Conservation (phyloP, 768 basidiomycete genomes). For the Lentinula guzmanii region DNA sequence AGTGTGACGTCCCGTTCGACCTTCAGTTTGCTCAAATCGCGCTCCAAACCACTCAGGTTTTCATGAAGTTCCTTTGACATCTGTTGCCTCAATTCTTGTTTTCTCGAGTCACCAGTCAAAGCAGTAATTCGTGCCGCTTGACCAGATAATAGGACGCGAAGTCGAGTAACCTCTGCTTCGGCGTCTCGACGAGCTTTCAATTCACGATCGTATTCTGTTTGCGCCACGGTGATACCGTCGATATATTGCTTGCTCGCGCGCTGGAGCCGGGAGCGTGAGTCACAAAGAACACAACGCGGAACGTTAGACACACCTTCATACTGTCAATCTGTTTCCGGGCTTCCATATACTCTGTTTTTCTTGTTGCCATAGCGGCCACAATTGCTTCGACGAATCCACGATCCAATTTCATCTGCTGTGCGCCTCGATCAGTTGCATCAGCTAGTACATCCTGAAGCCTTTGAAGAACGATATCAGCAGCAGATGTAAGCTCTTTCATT, state of each 20-base stretch:
- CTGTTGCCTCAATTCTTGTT: constrained; percentile 75
- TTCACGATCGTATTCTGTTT: constrained; percentile 92
- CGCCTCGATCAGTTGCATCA: constrained; percentile 54
- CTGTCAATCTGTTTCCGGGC: constrained; percentile 79
- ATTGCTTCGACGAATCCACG: constrained; percentile 68
- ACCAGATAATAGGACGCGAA: constrained; percentile 81
- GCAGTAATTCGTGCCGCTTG: constrained; percentile 84
- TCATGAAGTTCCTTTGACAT: constrained; percentile 73
- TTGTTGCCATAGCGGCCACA: constrained; percentile 57
- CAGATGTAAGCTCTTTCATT: constrained; percentile 14
- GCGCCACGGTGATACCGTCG: constrained; percentile 87
- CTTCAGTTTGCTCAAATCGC: constrained; percentile 79
- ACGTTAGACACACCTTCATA: constrained; percentile 62
- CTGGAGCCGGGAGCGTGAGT: constrained; percentile 33
- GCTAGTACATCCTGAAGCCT: constrained; percentile 57
- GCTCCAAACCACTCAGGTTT: constrained; percentile 73
- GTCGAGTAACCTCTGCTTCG: constrained; percentile 84
- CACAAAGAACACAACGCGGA: background rate
- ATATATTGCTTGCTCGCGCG: constrained; percentile 88
- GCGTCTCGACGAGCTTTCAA: constrained; percentile 83
- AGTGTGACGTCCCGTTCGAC: constrained; percentile 88
- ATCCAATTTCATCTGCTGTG: constrained; percentile 64
- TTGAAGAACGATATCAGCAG: constrained; percentile 38
- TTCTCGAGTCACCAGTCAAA: constrained; percentile 72
- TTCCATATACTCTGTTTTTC: constrained; percentile 51